Base-by-base conservation (phyloP, 305 asterid species). In the Fraxinus latifolia region DNA sequence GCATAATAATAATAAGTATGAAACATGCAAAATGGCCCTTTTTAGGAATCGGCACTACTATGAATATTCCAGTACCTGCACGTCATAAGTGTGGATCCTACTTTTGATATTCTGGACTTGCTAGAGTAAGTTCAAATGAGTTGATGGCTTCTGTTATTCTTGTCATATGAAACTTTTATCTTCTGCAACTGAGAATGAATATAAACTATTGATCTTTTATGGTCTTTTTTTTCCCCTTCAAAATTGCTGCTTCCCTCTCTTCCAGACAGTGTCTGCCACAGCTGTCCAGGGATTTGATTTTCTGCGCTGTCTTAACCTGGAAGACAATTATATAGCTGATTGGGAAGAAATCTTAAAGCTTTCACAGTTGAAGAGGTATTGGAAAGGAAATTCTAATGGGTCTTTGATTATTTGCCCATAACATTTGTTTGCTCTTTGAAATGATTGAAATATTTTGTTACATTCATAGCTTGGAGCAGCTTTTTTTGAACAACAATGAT, bases 321-420 rank as follows among this genome's bases (percentile, higher is more conserved):
- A 94, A 87, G 88, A 91, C 87, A 96, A 94, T 86, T 88, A 87
- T 74, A 84, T 96, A 87, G 85, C 91, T 47, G 78, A 87, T 85
- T 96, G 99, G 99, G 92, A 89, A 83, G 98, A 94, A 86, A 88
- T 96, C 71, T 32, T 89, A 82, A 92, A 91, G 87, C 92, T 96
- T 81, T 90, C 98, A 21, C 91, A 87, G 42, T 83, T 96, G 79
- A 87, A 31, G 85, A 89, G 99, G 99, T 96, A 86, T 50, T 42
- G 37, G 77, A 67, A 42, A 58, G 67, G 71, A 80, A 80, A 77
- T 71, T 58, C 25, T 37, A 25, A 34, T 50, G 44, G 15, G 7
- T 34, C 74, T 71, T 15, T 32, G 81, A 44, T 77, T 72, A 4
- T 74, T 47, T 34, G 31, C 74, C 76, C 74, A 5, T 80, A 53